Evolutionary conservation across 2,329 filamentous ascomycete genomes (phyloP), one percentile per base, ranked within the genome.

Genomic region (Verruconis gallopava): DNA sequence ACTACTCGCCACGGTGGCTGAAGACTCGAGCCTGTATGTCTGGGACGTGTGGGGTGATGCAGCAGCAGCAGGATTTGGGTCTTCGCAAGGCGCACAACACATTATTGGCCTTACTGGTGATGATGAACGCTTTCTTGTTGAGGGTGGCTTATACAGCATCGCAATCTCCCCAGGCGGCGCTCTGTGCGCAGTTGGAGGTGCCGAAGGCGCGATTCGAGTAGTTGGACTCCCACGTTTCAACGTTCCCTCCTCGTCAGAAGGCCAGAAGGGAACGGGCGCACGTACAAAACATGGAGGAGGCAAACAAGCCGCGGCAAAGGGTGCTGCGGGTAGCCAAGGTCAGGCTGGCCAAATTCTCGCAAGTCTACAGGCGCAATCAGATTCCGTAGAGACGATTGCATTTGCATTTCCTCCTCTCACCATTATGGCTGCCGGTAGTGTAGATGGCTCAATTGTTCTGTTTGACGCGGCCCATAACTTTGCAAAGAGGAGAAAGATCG

Each of bases 81-180:
- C 71, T 18, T 67, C 68, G 2, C 66, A 69, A 4, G 68, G 72
- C 18, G 66, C 70, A 12, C 75, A 77, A 49, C 68, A 84, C 0
- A 77, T 88, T 11, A 75, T 96, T 4, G 78, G 77, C 1, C 69
- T 95, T 36, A 94, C 83, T 2, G 73, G 72, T 0, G 71, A 76
- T 12, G 91, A 98, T 62, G 84, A 93, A 66, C 79, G 91, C 37
- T 98, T 98, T 65, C 78, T 76, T 21, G 82, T 96, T 38, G 84
- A 94, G 45, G 91, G 89, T 18, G 91, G 91, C 1, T 69, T 98
- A 1, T 96, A 86, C 71, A 85, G 81, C 30, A 75, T 95, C 25
- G 85, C 84, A 14, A 68, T 95, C 49, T 81, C 89, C 4, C 86
- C 88, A 0, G 77, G 75, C 13, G 82, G 85, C 30, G 68, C 80